Base-by-base conservation (phyloP, 495 filamentous ascomycete species). In the Aspergillus nidulans region DNA sequence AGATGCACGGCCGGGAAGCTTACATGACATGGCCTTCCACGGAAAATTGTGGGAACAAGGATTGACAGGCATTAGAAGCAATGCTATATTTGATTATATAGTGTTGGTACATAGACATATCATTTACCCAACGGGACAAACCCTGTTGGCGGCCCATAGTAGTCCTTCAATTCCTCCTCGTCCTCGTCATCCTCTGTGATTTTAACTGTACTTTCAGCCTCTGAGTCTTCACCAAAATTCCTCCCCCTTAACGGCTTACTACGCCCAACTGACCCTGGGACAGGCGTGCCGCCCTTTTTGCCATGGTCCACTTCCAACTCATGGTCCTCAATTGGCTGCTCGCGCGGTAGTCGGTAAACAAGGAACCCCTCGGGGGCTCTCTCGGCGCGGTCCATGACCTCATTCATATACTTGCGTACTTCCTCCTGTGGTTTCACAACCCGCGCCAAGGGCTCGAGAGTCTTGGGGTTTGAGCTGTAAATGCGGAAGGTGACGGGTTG, bases 401-500 rank as follows among this genome's bases (percentile, higher is more conserved):
- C 84, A 55, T 91, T 85, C 88, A 92, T 95, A 55, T 91, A 90
- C 56, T 82, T 82, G 55, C 79, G 77, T 18, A 92, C 90, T 63
- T 92, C 90, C 0, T 91, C 87, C 25, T 79, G 71, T 13, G 89
- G 87, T 40, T 85, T 87, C 19, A 95, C 88, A n/a, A 90, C 85
- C 15, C 83, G 82, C 30, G 79, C 74, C n/a, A 96, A 67, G n/a
- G 83, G 79, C 42, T 91, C 86, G 6, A 95, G 79, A 36, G 87
- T 75, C 53, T 81, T 79, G 8, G 81, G 75, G 43, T 82, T 79
- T 16, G 78, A 72, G 18, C 85, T 77, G 56, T 81, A 81, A 41
- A 95, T 77, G 43, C 89, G 84, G 50, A 95, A 82, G 0, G 94
- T 97, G 25, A 97, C 77, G 2, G 92, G 90, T 61, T 96, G 90